Base-by-base conservation (phyloP, 1,284 basidiomycete species). In the Ceratobasidium sp. region DNA sequence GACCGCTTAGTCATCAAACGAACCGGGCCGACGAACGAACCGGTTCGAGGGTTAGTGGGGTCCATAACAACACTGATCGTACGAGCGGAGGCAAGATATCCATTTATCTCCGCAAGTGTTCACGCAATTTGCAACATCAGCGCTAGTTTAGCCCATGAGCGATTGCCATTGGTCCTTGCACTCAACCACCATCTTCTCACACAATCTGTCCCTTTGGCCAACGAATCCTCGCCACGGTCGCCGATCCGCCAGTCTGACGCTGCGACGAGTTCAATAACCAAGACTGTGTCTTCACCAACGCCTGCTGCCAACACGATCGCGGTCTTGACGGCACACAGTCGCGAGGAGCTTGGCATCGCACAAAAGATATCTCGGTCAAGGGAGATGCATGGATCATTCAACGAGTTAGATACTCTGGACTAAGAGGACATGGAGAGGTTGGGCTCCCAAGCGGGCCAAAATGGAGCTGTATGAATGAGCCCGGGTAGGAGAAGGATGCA, bases 401-500 rank as follows among this genome's bases (percentile, higher is more conserved):
- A 84, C 92, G 92, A 76, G 95, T 99, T 84, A 99, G 99, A 86
- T 95, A 96, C 83, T 98, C 97, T 20, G 97, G 97, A 73, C 90
- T 99, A 66, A 92, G 97, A 84, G 97, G 97, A 39, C 94, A 97
- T 81, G 97, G 97, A 81, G 97, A 97, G 80, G 98, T 97, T 76
- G 97, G 97, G 64, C 99, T 99, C 86, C 97, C 97, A 1, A 96
- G 94, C 81, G 97, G 97, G 69, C 89, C 99, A 82, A 99, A 99
- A 86, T 99, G 97, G 97, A 95, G 93, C 85, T 98, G 98, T 86
- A 99, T 97, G 94, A 98, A 99, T 89, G 99, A 99, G 88, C 97
- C 97, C 42, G 94, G 94, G 60, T 99, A 97, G 97, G 93, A 99
- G 88, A 95, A 96, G 84, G 97, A 99, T 85, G 91, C 91, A 79